These are phyloP conservation scores for Aspergillus flavus DNA, from an alignment of 2,329 filamentous ascomycete species.

Conservation along the genomic window DNA sequence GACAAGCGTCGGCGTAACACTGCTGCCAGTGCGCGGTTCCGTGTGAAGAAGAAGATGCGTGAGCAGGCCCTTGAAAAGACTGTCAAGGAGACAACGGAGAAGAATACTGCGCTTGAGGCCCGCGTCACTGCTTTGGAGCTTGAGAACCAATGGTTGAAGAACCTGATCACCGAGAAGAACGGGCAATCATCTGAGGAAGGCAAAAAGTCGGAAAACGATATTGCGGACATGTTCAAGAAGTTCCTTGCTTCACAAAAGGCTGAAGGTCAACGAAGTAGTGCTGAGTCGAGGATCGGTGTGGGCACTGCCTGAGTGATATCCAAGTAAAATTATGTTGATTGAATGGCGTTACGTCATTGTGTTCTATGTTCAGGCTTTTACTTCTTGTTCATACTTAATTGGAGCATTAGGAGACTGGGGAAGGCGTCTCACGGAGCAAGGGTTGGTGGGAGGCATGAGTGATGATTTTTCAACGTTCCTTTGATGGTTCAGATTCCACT, in stretches of 20 bases:
- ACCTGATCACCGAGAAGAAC: slow-evolving; percentile 80
- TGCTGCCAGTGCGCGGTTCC: slow-evolving; percentile 83
- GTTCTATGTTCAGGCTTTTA: slow-evolving; percentile 1
- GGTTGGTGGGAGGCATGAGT: slow-evolving; percentile 17
- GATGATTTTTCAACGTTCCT: slow-evolving; percentile 12
- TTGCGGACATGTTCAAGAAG: slow-evolving; percentile 45
- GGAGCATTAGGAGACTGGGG: slow-evolving; percentile 11
- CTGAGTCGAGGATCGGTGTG: slow-evolving; percentile 37
- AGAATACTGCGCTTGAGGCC: slow-evolving; percentile 72
- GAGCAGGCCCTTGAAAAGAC: slow-evolving; percentile 82
- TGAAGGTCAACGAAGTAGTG: slow-evolving; percentile 30
- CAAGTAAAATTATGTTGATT: slow-evolving; percentile 13
- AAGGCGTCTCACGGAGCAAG: slow-evolving; percentile 22
- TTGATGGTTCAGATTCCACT: neutral
- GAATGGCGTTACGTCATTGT: slow-evolving; percentile 7
- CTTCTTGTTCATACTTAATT: slow-evolving; percentile 15
- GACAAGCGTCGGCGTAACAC: slow-evolving; percentile 90
- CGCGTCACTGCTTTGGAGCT: slow-evolving; percentile 75
- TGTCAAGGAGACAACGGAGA: slow-evolving; percentile 81
- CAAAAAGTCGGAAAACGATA: slow-evolving; percentile 49
- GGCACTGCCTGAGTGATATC: slow-evolving; percentile 27
- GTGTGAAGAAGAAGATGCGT: slow-evolving; percentile 94
- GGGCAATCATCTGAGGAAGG: slow-evolving; percentile 33
- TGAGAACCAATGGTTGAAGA: slow-evolving; percentile 81
- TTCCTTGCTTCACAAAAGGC: slow-evolving; percentile 40